Evolutionary conservation across 2,329 filamentous ascomycete genomes (phyloP), one percentile per base, ranked within the genome.

Genomic region (Cytospora piceicola): DNA sequence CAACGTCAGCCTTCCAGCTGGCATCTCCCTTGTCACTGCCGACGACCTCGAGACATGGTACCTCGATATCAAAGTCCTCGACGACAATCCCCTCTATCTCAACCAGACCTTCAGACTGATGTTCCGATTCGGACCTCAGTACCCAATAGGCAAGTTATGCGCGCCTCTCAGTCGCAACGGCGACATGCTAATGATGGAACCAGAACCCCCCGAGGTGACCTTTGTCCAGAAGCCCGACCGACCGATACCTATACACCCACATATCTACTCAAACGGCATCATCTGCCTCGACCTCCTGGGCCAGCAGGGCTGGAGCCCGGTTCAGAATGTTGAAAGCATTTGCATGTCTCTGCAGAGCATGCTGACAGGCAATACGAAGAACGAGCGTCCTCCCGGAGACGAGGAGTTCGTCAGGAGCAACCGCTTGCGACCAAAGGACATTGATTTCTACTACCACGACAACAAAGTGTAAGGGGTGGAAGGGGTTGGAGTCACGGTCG

Each of bases 321-420:
- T 99, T 0, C 95, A 99, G 76, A 97, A 94, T 66, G 95, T 97
- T 11, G 94, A 98, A 81, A 96, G 91, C 73, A 89, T 99, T 30
- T 97, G 93, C 81, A 95, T 99, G 87, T 96, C 93, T 77, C 86
- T 99, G 63, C 95, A 99, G 79, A 97, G 93, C 80, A 99, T 99
- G 95, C 79, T 99, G 74, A 97, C 95, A 1, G 93, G 94, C 68
- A 99, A 99, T 77, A 90, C 87, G 14, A 94, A 94, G 79, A 90
- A 94, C 73, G 94, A 98, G 79, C 85, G 95, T 39, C 95, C 95
- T 0, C 90, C 91, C 0, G 95, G 94, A 4, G 93, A 99, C 74
- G 91, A 90, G 64, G 90, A 95, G 14, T 98, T 99, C 73, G 93
- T 97, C 30, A 83, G 87, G 63, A 87, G 86, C 67, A 97, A 97